Percentiles rank a stretch among this genome's conserved stretches.
phyloP scores from a whole-genome alignment of 2,329 filamentous ascomycete genomes.

The Cladorrhinum sp. region DNA sequence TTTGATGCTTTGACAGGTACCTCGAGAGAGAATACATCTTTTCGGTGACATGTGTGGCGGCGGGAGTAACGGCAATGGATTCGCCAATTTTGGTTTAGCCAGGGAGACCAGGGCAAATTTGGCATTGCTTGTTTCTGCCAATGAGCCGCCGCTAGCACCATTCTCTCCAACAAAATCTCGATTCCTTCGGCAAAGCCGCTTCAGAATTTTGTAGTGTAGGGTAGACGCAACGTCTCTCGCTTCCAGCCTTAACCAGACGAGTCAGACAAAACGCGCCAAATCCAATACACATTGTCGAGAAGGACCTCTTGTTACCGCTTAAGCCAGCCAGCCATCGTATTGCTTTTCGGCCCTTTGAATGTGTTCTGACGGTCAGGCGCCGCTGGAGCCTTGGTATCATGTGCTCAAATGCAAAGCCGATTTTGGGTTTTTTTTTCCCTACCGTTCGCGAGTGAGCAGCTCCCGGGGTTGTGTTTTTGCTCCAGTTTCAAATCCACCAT shows the following conservation, averaged over 20 bases:
- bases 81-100: neutral
- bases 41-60: neutral
- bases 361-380: neutral
- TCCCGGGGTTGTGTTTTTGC: neutral
- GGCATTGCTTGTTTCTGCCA: neutral
- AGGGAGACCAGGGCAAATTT: neutral
- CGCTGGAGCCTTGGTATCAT: neutral
- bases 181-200: neutral
- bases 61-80: neutral
- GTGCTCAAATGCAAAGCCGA: neutral
- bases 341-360: slow-evolving; percentile 1
- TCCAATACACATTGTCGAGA: neutral
- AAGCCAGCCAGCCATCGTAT: neutral
- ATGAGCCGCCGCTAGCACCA: neutral
- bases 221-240: neutral
- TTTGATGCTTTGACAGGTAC: too few relatives aligned
- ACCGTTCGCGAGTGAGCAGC: neutral
- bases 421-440: neutral
- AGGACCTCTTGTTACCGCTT: neutral
- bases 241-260: neutral
- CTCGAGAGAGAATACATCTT: too few relatives aligned
- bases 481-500: neutral
- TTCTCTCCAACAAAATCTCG: neutral
- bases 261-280: too few relatives aligned
- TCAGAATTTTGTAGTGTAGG: neutral